Evolutionary conservation across 2,329 filamentous ascomycete genomes (phyloP).

Genomic region (Malbranchea cinnamomea): DNA sequence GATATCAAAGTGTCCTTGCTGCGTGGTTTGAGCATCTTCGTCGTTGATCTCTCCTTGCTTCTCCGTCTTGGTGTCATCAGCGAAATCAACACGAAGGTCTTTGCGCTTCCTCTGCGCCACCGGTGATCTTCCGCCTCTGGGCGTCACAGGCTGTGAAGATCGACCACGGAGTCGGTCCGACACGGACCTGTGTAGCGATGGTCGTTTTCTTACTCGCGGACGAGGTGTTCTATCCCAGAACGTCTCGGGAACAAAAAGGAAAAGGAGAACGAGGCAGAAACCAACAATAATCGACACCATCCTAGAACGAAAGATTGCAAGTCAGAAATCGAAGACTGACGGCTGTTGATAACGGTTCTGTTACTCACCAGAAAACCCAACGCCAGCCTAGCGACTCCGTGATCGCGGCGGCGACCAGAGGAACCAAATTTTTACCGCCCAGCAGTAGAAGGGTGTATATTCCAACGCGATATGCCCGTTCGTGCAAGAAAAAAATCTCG

Average conservation of each 20-base stretch:
- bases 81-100: constrained; percentile 44
- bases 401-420: constrained; percentile 71
- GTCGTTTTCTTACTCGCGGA: constrained; percentile 30
- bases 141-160: constrained; percentile 9
- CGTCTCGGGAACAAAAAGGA: constrained; percentile 85
- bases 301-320: constrained; percentile 31
- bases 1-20: constrained; percentile 4
- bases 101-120: constrained; percentile 14
- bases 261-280: constrained; percentile 55
- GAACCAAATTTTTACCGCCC: constrained; percentile 81
- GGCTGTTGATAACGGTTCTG: too few species aligned
- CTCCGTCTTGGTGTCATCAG: constrained; percentile 19
- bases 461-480: constrained; percentile 80
- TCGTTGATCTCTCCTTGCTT: constrained; percentile 1
- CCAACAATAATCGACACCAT: constrained; percentile 69
- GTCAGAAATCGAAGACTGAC: background rate
- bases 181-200: constrained; percentile 20
- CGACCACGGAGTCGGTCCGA: constrained; percentile 25
- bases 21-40: constrained; percentile 6
- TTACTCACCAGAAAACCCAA: constrained; percentile 71
- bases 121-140: constrained; percentile 2
- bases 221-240: constrained; percentile 81
- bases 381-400: constrained; percentile 69
- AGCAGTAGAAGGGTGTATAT: constrained; percentile 83
- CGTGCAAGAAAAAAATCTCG: constrained; percentile 92